Conservation (phyloP, 768 basidiomycete species). For the Mycena polygramma region DNA sequence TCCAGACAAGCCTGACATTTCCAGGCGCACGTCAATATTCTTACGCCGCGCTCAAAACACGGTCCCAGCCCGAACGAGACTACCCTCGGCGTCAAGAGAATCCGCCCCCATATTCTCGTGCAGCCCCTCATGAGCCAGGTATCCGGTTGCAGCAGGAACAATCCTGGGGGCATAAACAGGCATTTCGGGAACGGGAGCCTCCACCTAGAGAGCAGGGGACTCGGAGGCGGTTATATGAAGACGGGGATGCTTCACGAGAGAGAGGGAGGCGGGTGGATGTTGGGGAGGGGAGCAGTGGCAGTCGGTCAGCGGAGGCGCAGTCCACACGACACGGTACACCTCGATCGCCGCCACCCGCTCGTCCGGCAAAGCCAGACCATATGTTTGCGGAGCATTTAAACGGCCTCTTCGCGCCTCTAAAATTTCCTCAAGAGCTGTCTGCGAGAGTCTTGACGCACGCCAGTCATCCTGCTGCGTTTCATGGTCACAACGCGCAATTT, state of each 20-base stretch:
- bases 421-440: constrained; percentile 80
- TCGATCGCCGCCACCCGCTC: constrained; percentile 17
- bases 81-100: constrained; percentile 26
- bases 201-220: constrained; percentile 6
- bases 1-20: not conserved
- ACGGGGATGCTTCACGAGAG: constrained; percentile 1
- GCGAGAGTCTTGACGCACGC: constrained; percentile 82
- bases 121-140: constrained; percentile 28
- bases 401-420: constrained; percentile 72
- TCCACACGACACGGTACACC: constrained; percentile 8
- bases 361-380: constrained; percentile 30
- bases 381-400: constrained; percentile 68
- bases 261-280: constrained; percentile 19
- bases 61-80: constrained; percentile 25
- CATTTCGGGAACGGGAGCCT: constrained; percentile 17
- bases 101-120: constrained; percentile 24
- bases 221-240: constrained; percentile 11
- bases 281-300: constrained; percentile 25
- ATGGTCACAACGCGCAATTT: constrained; percentile 80
- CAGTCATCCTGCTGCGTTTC: constrained; percentile 75
- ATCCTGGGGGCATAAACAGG: constrained; percentile 11
- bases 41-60: constrained; percentile 36
- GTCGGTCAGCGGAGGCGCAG: constrained; percentile 12
- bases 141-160: constrained; percentile 25
- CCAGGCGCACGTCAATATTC: constrained; percentile 32